phyloP scores from a whole-genome alignment of 768 basidiomycete genomes.

The Amyloporia xantha region DNA sequence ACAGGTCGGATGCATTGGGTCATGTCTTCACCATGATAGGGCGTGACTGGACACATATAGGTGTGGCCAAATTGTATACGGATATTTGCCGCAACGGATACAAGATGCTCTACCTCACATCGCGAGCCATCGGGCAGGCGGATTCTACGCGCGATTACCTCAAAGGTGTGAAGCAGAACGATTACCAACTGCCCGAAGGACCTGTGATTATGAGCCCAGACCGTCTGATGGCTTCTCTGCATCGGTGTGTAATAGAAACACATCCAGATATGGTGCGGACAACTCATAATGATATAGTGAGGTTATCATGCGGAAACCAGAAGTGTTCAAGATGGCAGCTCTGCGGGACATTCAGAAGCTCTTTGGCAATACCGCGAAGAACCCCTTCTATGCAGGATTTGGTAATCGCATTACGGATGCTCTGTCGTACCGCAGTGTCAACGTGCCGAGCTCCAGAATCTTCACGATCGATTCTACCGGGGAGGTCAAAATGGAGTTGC shows the following conservation, averaged over 20 bases:
- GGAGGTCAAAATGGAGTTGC: slow-evolving; percentile 93
- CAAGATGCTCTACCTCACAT: slow-evolving; percentile 96
- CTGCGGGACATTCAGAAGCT: slow-evolving; percentile 88
- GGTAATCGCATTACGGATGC: slow-evolving; percentile 99
- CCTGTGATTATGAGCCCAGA: slow-evolving; percentile 99
- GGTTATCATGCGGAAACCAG: slow-evolving; percentile 98
- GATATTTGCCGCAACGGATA: slow-evolving; percentile 95
- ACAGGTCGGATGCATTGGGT: slow-evolving; percentile 89
- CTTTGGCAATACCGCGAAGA: slow-evolving; percentile 65
- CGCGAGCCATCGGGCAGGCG: slow-evolving; percentile 95
- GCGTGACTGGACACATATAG: slow-evolving; percentile 95
- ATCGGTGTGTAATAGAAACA: slow-evolving; percentile 59
- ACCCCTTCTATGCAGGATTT: slow-evolving; percentile 95
- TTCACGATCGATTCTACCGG: slow-evolving; percentile 95
- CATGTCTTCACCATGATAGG: slow-evolving; percentile 98
- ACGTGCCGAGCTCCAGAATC: slow-evolving; percentile 88
- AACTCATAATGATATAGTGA: slow-evolving; percentile 47
- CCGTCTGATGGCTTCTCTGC: slow-evolving; percentile 86
- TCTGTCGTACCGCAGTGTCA: slow-evolving; percentile 93
- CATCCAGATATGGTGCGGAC: neutral
- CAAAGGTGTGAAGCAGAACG: slow-evolving; percentile 89
- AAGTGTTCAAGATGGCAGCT: slow-evolving; percentile 99
- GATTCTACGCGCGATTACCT: slow-evolving; percentile 95
- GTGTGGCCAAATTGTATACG: slow-evolving; percentile 95
- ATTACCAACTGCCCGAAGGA: slow-evolving; percentile 94